These are phyloP conservation scores for Zea luxurians DNA, from an alignment of 176 grass and related monocot genomes.

Conservation along the genomic window DNA sequence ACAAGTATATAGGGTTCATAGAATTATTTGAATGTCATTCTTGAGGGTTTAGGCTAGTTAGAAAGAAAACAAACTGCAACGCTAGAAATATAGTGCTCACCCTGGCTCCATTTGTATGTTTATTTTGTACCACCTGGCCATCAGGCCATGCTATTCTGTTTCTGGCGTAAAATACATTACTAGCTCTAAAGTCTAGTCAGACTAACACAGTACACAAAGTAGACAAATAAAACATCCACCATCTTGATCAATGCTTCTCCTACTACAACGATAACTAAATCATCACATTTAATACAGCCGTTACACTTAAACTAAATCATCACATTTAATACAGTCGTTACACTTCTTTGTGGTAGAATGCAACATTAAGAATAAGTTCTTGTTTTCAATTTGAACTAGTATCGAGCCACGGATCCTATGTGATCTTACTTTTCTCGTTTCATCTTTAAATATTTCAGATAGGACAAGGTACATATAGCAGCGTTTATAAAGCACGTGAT, in stretches of 20 bases:
- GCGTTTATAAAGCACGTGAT: slow-evolving; percentile 91
- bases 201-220: background rate
- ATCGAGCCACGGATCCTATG: background rate
- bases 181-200: too few relatives aligned
- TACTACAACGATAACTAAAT: background rate
- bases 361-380: background rate
- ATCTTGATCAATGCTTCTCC: background rate
- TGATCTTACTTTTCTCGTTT: slow-evolving; percentile 29
- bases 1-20: slow-evolving; percentile 1
- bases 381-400: slow-evolving; percentile 1
- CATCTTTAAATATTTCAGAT: slow-evolving; percentile 62
- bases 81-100: background rate
- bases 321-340: background rate
- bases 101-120: background rate
- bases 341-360: background rate
- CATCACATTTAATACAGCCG: too few relatives aligned
- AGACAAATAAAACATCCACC: background rate
- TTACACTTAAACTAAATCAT: background rate
- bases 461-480: slow-evolving; percentile 99
- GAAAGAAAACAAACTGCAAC: background rate
- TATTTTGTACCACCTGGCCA: background rate
- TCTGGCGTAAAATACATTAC: background rate
- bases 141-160: background rate
- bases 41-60: background rate
- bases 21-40: slow-evolving; percentile 9